A percentile compares a stretch with the other conserved stretches of the same genome.
Conservation (phyloP, 2,329 filamentous ascomycete genomes). For the Verticillium isaacii region DNA sequence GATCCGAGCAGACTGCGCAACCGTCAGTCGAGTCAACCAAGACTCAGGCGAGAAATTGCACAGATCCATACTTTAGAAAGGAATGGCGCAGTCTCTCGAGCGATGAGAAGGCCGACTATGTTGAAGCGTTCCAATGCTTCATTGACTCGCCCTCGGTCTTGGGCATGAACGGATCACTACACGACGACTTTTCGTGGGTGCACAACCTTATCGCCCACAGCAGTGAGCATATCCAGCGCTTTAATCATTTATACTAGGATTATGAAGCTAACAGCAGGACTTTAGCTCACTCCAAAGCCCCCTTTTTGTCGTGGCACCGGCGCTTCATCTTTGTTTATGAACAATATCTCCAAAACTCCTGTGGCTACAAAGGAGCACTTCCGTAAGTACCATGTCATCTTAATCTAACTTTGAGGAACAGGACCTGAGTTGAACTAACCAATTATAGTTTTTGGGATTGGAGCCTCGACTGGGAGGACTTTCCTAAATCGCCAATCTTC, state of each 20-base stretch:
- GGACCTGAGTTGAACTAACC: neutral
- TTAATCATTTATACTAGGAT: too few species aligned
- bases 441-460: slow-evolving; percentile 9
- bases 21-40: neutral
- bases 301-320: slow-evolving; percentile 13
- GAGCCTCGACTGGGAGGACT: slow-evolving; percentile 13
- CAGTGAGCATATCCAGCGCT: slow-evolving; percentile 2
- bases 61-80: slow-evolving; percentile 4
- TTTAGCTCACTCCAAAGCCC: slow-evolving; percentile 8
- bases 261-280: neutral
- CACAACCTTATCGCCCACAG: slow-evolving; percentile 12
- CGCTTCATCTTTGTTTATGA: slow-evolving; percentile 13
- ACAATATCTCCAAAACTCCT: slow-evolving; percentile 4
- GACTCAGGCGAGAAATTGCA: neutral
- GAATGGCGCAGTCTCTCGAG: slow-evolving; percentile 10
- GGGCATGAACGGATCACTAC: slow-evolving; percentile 9
- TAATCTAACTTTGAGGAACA: neutral
- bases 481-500: slow-evolving; percentile 11
- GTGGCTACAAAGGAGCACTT: slow-evolving; percentile 8
- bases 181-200: slow-evolving; percentile 13
- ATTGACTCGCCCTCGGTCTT: slow-evolving; percentile 9
- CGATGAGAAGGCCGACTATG: slow-evolving; percentile 8
- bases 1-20: neutral
- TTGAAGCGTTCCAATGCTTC: slow-evolving; percentile 11
- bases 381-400: slow-evolving; percentile 3